Conservation (phyloP, 768 basidiomycete genomes). For the Tephrocybe sp. region DNA sequence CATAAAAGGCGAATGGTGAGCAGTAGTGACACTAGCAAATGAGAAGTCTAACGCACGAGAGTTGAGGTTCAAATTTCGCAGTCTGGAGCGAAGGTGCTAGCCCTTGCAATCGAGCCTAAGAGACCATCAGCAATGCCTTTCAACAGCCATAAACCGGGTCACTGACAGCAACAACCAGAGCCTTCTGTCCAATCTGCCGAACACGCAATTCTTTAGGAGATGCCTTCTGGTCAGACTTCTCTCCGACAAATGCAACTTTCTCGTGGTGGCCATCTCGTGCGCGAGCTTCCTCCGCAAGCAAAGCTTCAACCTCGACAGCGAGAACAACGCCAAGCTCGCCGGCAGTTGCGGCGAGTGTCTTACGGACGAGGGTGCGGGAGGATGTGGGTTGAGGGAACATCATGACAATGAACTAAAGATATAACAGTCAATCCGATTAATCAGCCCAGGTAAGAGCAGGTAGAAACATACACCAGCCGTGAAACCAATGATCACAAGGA, state of each 20-base stretch:
- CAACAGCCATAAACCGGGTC: background rate
- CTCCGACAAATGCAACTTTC: constrained; percentile 24
- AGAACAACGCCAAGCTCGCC: constrained; percentile 36
- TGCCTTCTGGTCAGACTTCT: constrained; percentile 20
- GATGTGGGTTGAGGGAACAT: constrained; percentile 45
- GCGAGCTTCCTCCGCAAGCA: constrained; percentile 42
- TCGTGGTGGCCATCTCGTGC: constrained; percentile 30
- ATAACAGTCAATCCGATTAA: background rate
- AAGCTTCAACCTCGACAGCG: constrained; percentile 41
- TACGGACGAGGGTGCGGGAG: constrained; percentile 39
- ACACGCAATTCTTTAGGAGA: constrained; percentile 41
- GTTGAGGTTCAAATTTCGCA: constrained; percentile 41
- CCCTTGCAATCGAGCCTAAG: constrained; percentile 37
- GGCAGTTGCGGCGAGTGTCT: constrained; percentile 36
- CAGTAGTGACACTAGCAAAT: background rate
- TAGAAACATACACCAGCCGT: constrained; percentile 36
- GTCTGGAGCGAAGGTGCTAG: constrained; percentile 37
- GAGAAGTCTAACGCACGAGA: constrained; percentile 30
- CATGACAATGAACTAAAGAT: constrained; percentile 43
- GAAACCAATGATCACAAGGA: constrained; percentile 46
- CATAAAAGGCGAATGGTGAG: background rate
- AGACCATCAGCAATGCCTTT: background rate
- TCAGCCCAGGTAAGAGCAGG: background rate
- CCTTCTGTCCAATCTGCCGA: constrained; percentile 31
- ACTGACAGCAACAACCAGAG: constrained; percentile 36